These are phyloP conservation scores for Vickermania spadyakhi DNA, from an alignment of 208 protist genomes.

Conservation along the genomic window DNA sequence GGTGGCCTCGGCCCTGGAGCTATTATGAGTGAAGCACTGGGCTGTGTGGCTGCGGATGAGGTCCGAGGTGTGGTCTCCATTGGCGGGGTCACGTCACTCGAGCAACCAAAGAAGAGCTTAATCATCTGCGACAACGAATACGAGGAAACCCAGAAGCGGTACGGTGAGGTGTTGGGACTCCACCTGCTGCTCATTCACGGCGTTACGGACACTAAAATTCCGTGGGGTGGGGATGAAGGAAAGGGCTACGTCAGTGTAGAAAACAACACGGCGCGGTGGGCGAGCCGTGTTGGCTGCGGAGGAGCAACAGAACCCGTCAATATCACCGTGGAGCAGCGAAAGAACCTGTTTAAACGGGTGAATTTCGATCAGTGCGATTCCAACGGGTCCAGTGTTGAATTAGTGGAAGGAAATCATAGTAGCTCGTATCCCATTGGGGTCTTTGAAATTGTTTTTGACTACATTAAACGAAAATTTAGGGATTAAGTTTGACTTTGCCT, in stretches of 20 bases:
- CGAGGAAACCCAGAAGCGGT: not conserved
- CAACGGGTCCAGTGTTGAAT: too few relatives aligned
- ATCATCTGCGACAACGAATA: not conserved
- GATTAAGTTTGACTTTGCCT: too few relatives aligned
- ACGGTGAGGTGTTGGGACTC: not conserved
- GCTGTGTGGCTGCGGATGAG: slow-evolving; percentile 25
- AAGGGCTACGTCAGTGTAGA: not conserved
- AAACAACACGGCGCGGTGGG: not conserved
- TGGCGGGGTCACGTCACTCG: slow-evolving; percentile 33
- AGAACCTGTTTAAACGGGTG: too few relatives aligned
- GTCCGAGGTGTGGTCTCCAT: slow-evolving; percentile 47
- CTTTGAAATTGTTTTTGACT: too few relatives aligned
- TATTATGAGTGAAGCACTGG: slow-evolving; percentile 60
- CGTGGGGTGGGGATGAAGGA: not conserved
- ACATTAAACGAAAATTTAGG: too few relatives aligned
- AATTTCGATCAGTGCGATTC: too few relatives aligned
- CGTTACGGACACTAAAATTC: not conserved
- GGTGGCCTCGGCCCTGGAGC: slow-evolving; percentile 75
- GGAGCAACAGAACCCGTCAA: not conserved
- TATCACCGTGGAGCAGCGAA: too few relatives aligned
- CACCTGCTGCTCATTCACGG: slow-evolving; percentile 2
- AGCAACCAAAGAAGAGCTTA: not conserved
- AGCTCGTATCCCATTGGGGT: too few relatives aligned
- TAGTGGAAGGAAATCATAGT: too few relatives aligned
- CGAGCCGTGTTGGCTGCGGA: not conserved